phyloP scores from a whole-genome alignment of 306 rosid species.

The Herpetospermum pedunculosum region DNA sequence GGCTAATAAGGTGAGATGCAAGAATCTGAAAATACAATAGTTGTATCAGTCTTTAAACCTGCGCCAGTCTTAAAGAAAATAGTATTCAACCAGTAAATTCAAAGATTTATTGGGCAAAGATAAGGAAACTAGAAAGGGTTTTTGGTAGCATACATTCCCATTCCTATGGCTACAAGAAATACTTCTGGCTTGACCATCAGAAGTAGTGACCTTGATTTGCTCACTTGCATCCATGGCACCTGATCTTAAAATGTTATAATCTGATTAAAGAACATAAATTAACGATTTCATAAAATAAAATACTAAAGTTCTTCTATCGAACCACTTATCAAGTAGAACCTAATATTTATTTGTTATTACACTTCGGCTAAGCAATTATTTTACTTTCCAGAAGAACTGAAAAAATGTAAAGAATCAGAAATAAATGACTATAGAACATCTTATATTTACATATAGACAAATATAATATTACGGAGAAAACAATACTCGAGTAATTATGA shows the following conservation, averaged over 20 bases:
- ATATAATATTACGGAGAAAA: background rate
- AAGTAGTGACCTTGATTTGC: slow-evolving; percentile 72
- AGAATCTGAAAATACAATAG: slow-evolving; percentile 42
- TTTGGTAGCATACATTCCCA: slow-evolving; percentile 56
- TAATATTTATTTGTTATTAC: background rate
- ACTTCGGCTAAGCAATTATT: background rate
- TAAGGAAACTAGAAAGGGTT: background rate
- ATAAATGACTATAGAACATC: background rate
- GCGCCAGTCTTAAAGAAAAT: background rate
- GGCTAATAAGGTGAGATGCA: slow-evolving; percentile 54
- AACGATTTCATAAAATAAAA: background rate
- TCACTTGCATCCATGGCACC: slow-evolving; percentile 98
- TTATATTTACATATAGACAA: background rate
- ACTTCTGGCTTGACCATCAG: slow-evolving; percentile 66
- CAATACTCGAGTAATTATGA: background rate
- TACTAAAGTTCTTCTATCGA: background rate
- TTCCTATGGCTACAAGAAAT: slow-evolving; percentile 79
- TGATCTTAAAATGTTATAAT: slow-evolving; percentile 18
- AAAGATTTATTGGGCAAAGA: background rate
- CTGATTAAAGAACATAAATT: background rate
- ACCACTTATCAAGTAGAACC: background rate
- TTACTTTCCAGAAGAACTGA: background rate
- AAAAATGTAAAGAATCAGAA: background rate
- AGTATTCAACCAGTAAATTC: background rate
- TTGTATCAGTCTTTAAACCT: background rate